Evolutionary conservation across 768 basidiomycete genomes (phyloP), one percentile per base, ranked within the genome.

Genomic region (Collybiopsis luxurians): DNA sequence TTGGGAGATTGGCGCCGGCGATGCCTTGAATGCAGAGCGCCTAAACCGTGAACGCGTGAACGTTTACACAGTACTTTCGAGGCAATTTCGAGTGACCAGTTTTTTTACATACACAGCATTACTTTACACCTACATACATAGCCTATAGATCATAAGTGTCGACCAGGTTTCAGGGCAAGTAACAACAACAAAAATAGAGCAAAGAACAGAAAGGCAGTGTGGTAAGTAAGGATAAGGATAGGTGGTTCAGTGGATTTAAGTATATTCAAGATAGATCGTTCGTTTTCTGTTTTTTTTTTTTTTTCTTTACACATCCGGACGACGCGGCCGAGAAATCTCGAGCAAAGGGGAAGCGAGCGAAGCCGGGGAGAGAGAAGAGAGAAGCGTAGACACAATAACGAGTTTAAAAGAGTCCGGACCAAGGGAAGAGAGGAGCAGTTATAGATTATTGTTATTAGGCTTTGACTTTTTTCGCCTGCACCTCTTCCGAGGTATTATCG

Each of bases 381-480:
- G n/a, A n/a, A n/a, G n/a, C n/a, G n/a, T n/a, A n/a, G n/a, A n/a
- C n/a, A n/a, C n/a, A n/a, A n/a, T n/a, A n/a, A n/a, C n/a, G n/a
- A n/a, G n/a, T n/a, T n/a, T n/a, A n/a, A n/a, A n/a, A n/a, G n/a
- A n/a, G n/a, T n/a, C n/a, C n/a, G n/a, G 15, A 12, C 21, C n/a
- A 45, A 23, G 24, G 23, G 21, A 21, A 9, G 10, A 9, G 44
- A 23, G 13, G 24, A 24, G 26, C 5, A 45, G 5, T 13, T 23
- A 1, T 26, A 45, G 43, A 13, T 13, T 9, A n/a, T 23, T 12
- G 12, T 21, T 11, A 4, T 19, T 36, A 54, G n/a, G 53, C 53
- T 44, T 44, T 54, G 31, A 19, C 53, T 34, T 54, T 54, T 27
- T 54, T 54, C 39, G 53, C 21, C 21, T 54, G 40, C 3, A 17